Conservation (phyloP, 352 stramenopile genomes). For the Phytophthora pistaciae region DNA sequence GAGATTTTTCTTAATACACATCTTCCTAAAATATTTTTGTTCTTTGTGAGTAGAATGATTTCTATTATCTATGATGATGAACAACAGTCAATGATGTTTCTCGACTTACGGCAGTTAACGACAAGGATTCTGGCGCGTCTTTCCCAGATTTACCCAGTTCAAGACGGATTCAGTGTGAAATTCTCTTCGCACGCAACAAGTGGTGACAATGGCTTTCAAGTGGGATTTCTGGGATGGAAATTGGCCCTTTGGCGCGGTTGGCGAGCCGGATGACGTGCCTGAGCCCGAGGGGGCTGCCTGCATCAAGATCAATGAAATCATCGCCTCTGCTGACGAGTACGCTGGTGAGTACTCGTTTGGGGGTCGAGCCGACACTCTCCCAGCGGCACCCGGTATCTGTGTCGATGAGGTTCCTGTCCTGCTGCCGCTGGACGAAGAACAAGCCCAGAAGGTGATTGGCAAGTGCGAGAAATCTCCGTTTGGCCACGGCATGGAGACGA, state of each 20-base stretch:
- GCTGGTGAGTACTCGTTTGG: constrained; percentile 17
- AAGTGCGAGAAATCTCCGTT: constrained; percentile 30
- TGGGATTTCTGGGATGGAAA: background rate
- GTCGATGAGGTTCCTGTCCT: constrained; percentile 12
- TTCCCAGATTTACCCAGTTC: too few relatives aligned
- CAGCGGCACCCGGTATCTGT: constrained; percentile 2
- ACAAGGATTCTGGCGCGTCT: too few relatives aligned
- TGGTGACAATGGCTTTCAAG: background rate
- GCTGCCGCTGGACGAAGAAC: constrained; percentile 3
- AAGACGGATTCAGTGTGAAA: too few relatives aligned
- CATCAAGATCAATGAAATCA: constrained; percentile 13
- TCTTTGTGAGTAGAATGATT: too few relatives aligned
- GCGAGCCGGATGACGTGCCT: background rate
- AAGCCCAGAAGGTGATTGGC: background rate
- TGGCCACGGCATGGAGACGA: constrained; percentile 3
- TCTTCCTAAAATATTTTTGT: too few relatives aligned
- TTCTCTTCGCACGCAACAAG: too few relatives aligned
- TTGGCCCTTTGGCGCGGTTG: background rate
- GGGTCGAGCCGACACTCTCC: background rate
- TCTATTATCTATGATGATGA: too few relatives aligned
- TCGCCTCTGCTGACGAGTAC: background rate
- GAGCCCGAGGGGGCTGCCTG: background rate
- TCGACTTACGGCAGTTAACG: too few relatives aligned
- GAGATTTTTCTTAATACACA: too few relatives aligned
- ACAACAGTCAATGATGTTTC: too few relatives aligned